Evolutionary conservation across 805 yeast species (phyloP).

Genomic region (Ogataea populi-albae): DNA sequence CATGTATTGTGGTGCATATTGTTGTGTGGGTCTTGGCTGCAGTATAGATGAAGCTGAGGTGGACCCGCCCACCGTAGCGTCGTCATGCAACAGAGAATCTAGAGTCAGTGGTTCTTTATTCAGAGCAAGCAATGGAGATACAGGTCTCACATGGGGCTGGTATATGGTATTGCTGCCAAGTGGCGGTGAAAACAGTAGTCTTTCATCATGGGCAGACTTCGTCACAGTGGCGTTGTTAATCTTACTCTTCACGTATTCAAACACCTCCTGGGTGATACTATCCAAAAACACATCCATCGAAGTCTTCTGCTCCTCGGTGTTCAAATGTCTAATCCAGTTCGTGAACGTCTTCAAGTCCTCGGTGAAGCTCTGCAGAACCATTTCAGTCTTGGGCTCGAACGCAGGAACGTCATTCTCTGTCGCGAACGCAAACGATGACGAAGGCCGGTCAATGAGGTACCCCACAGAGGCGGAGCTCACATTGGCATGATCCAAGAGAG

Average conservation of each 20-base stretch:
- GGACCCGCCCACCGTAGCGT: constrained; percentile 6
- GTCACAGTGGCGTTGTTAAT: constrained; percentile 30
- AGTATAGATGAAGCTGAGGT: constrained; percentile 4
- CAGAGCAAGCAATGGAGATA: constrained; percentile 33
- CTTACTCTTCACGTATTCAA: constrained; percentile 42
- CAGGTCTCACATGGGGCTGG: constrained; percentile 29
- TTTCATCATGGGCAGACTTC: constrained; percentile 12
- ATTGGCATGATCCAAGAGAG: constrained; percentile 15
- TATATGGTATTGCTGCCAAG: constrained; percentile 21
- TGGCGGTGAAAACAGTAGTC: constrained; percentile 25
- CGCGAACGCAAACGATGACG: constrained; percentile 15
- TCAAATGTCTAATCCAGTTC: constrained; percentile 45
- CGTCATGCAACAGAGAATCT: constrained; percentile 37
- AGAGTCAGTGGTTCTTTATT: constrained; percentile 36
- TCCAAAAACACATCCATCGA: constrained; percentile 48
- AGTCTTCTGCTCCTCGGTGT: constrained; percentile 44
- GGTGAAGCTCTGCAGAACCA: constrained; percentile 33
- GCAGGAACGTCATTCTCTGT: constrained; percentile 32
- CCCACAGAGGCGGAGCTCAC: constrained; percentile 11
- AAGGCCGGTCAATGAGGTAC: constrained; percentile 15
- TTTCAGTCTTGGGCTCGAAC: constrained; percentile 31
- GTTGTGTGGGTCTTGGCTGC: constrained; percentile 17
- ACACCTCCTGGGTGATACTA: constrained; percentile 43
- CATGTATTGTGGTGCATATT: constrained; percentile 9
- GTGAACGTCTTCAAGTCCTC: constrained; percentile 45